Conservation (phyloP, 1,284 basidiomycete genomes). For the Stygiomarasmius scandens region DNA sequence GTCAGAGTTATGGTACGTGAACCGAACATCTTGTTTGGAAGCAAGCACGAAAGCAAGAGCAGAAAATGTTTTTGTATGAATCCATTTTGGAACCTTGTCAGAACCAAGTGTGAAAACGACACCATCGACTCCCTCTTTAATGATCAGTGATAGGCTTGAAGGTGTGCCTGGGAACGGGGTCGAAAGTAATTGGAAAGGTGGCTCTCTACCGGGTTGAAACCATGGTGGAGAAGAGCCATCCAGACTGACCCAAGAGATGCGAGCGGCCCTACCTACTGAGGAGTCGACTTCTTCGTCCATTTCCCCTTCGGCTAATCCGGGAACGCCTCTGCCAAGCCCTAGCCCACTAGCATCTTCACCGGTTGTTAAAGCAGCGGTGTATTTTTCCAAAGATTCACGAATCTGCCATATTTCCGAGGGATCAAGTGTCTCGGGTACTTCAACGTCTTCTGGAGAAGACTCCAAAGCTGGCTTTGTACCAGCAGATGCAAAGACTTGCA, state of each 20-base stretch:
- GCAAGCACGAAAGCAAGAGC: constrained; percentile 94
- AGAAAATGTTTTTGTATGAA: constrained; percentile 78
- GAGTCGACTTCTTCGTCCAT: constrained; percentile 84
- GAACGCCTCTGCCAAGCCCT: constrained; percentile 61
- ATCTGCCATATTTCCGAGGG: constrained; percentile 80
- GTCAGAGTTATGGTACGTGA: constrained; percentile 70
- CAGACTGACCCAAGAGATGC: constrained; percentile 63
- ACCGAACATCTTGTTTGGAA: constrained; percentile 87
- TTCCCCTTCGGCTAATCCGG: constrained; percentile 80
- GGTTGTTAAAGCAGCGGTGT: constrained; percentile 62
- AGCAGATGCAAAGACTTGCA: constrained; percentile 71
- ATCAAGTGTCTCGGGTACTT: constrained; percentile 89
- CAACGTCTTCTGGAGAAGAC: constrained; percentile 53
- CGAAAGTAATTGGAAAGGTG: constrained; percentile 60
- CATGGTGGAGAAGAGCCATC: constrained; percentile 49
- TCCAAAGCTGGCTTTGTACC: constrained; percentile 31
- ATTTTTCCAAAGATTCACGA: constrained; percentile 83
- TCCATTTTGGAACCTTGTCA: constrained; percentile 56
- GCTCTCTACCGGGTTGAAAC: constrained; percentile 37
- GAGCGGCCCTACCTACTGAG: constrained; percentile 61
- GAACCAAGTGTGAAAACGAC: constrained; percentile 59
- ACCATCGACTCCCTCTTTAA: constrained; percentile 86
- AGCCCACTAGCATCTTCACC: constrained; percentile 65
- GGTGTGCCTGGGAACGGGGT: constrained; percentile 58
- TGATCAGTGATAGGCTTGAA: constrained; percentile 51